Conservation (phyloP, 495 filamentous ascomycete genomes). For the Hyaloscypha finlandica region DNA sequence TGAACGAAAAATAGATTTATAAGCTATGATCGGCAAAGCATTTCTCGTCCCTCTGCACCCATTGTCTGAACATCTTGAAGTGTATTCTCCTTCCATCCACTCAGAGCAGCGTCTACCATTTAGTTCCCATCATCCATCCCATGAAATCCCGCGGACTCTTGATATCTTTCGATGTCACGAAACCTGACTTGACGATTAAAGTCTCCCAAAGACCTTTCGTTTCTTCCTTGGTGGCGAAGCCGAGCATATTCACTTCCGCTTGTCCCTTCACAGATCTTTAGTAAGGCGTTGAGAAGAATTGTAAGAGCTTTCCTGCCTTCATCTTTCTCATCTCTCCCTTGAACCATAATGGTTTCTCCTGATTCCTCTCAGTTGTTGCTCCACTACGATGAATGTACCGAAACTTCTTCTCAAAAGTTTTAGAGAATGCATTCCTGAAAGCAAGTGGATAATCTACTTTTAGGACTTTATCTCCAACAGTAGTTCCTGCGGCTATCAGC, state of each 20-base stretch:
- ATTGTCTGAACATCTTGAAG: constrained; percentile 36
- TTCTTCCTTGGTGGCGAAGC: constrained; percentile 7
- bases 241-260: constrained; percentile 22
- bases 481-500: constrained; percentile 15
- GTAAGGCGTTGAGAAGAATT: neutral
- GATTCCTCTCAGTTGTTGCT: constrained; percentile 46
- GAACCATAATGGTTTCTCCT: constrained; percentile 45
- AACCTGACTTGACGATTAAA: constrained; percentile 32
- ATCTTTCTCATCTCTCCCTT: constrained; percentile 44
- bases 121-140: constrained; percentile 20
- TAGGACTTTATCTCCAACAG: constrained; percentile 25
- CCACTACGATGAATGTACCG: constrained; percentile 56
- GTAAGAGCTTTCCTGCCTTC: constrained; percentile 39
- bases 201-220: constrained; percentile 12
- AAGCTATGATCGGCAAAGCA: neutral
- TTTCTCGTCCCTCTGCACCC: constrained; percentile 19
- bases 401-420: constrained; percentile 39
- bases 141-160: constrained; percentile 34
- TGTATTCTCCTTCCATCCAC: constrained; percentile 39
- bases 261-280: constrained; percentile 7
- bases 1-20: neutral
- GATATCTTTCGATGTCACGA: constrained; percentile 41
- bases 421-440: constrained; percentile 43
- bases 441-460: constrained; percentile 47
- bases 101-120: constrained; percentile 42